Percentiles rank a stretch among this genome's conserved stretches.
These are phyloP conservation scores for Candida nonsorbophila DNA, from an alignment of 805 yeast species.

Conservation along the genomic window DNA sequence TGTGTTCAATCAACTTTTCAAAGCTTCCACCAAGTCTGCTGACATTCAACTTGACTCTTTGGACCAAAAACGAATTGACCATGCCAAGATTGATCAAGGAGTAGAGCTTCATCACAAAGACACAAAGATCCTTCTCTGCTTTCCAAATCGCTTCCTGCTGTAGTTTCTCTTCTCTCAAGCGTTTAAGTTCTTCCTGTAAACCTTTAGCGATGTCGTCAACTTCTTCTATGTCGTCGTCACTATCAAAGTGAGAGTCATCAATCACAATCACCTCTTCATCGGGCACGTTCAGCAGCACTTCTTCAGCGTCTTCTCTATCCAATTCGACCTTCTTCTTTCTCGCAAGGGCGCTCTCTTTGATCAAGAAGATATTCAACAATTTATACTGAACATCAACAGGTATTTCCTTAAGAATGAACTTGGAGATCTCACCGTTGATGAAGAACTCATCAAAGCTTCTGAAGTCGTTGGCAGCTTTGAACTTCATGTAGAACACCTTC, in stretches of 20 bases:
- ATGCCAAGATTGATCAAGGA: conserved; percentile 28
- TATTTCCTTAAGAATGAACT: conserved; percentile 15
- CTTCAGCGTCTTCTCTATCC: conserved; percentile 52
- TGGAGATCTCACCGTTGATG: conserved; percentile 13
- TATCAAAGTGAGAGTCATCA: conserved; percentile 4
- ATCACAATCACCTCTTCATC: conserved; percentile 2
- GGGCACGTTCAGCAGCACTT: conserved; percentile 25
- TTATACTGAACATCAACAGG: conserved; percentile 22
- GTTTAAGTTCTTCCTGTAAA: conserved; percentile 1
- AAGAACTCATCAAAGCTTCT: conserved; percentile 30
- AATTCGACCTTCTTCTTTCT: conserved; percentile 28
- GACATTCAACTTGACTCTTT: conserved; percentile 34
- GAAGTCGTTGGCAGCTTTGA: conserved; percentile 19
- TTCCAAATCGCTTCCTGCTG: conserved; percentile 21
- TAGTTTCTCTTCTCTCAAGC: conserved; percentile 1
- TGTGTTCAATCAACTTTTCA: conserved; percentile 16
- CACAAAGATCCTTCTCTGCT: conserved; percentile 36
- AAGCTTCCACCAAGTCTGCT: conserved; percentile 30
- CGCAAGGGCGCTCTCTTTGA: conserved; percentile 45
- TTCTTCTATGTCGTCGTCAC: conserved; percentile 7
- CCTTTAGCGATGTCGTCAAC: conserved; percentile 6
- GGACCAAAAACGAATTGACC: conserved; percentile 15
- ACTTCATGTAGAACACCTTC: conserved; percentile 28
- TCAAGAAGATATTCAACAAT: conserved; percentile 40
- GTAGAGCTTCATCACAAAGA: conserved; percentile 34